These are phyloP conservation scores for Parastagonospora avenae DNA, from an alignment of 2,329 filamentous ascomycete species.

Conservation along the genomic window DNA sequence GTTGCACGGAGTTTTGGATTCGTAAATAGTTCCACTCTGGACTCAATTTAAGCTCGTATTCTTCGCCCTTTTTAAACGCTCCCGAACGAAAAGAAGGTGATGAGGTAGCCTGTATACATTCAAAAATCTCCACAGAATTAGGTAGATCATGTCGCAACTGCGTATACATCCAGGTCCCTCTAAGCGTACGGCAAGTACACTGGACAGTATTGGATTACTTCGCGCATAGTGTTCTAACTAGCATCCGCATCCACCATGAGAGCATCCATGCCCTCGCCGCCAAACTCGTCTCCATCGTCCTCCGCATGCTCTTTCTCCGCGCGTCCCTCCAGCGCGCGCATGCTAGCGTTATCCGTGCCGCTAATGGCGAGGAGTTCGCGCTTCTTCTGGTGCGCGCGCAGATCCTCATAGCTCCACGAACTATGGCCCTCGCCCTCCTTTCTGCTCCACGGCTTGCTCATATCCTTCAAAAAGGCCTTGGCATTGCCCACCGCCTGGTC, in stretches of 20 bases:
- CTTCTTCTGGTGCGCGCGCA: constrained; percentile 78
- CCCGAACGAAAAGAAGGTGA: too few species aligned
- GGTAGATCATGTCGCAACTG: too few species aligned
- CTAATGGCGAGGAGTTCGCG: constrained; percentile 70
- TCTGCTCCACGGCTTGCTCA: constrained; percentile 86
- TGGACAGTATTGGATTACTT: too few species aligned
- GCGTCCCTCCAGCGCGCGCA: constrained; percentile 37
- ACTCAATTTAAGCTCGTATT: not conserved
- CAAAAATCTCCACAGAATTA: too few species aligned
- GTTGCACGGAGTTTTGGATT: too few species aligned
- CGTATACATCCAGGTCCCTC: too few species aligned
- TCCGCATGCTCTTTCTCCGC: constrained; percentile 27
- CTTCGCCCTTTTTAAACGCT: too few species aligned
- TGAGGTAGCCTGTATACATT: too few species aligned
- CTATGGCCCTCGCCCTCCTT: constrained; percentile 90
- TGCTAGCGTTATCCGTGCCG: constrained; percentile 60
- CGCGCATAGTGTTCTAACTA: too few species aligned
- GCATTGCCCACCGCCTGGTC: constrained; percentile 92
- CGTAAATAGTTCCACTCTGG: not conserved
- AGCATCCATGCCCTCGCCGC: constrained; percentile 42
- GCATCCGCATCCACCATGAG: constrained; percentile 41
- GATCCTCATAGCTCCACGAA: constrained; percentile 83
- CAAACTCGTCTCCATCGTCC: constrained; percentile 41
- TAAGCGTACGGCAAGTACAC: too few species aligned
- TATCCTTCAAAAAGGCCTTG: constrained; percentile 85